Conservation (phyloP, 257 asterid species). For the Avicennia marina region DNA sequence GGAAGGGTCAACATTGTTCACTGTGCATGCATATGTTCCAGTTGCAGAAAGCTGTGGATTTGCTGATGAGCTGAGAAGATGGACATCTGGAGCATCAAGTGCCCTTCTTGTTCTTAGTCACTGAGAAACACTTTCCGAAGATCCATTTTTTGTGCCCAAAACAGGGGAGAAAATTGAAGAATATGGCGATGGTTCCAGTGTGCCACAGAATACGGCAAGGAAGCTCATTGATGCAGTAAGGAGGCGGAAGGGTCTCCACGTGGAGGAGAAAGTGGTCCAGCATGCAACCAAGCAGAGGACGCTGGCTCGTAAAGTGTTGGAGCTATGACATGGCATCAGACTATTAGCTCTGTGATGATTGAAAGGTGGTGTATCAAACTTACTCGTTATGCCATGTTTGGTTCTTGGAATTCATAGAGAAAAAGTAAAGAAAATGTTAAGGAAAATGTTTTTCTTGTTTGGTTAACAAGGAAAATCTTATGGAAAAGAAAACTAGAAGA, state of each 20-base stretch:
- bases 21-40: constrained; percentile 85
- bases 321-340: not conserved
- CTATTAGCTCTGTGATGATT: not conserved
- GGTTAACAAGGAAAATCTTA: no score
- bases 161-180: constrained; percentile 88
- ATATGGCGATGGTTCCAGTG: constrained; percentile 75
- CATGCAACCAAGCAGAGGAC: constrained; percentile 87
- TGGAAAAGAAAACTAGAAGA: no score
- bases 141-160: constrained; percentile 81
- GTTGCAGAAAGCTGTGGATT: constrained; percentile 93
- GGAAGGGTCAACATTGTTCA: constrained; percentile 82
- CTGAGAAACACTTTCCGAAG: constrained; percentile 73
- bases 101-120: constrained; percentile 85
- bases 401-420: no score
- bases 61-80: constrained; percentile 82
- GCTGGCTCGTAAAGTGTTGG: constrained; percentile 80
- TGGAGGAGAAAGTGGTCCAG: constrained; percentile 82
- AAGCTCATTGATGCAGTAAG: constrained; percentile 81
- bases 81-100: constrained; percentile 87
- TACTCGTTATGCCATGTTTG: no score
- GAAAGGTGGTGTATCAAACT: not conserved
- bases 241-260: constrained; percentile 70
- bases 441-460: no score
- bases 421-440: no score
- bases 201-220: constrained; percentile 58